These are phyloP conservation scores for Amanita molliuscula DNA, from an alignment of 768 basidiomycete species.

Conservation along the genomic window DNA sequence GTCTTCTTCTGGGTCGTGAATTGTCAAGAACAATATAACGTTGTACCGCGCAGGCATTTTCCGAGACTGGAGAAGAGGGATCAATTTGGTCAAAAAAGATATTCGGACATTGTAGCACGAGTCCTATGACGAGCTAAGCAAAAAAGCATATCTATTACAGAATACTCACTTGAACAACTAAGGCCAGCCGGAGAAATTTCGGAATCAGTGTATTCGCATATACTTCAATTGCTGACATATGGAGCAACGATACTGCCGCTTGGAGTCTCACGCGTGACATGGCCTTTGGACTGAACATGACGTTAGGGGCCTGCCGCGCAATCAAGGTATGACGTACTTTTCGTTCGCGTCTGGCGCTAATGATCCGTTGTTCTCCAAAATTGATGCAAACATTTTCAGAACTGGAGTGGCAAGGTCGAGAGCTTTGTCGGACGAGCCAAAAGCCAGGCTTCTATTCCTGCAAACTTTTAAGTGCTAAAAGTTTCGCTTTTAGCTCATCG, in stretches of 20 bases:
- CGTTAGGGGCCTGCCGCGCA: background rate
- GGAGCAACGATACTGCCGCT: conserved; percentile 72
- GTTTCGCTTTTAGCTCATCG: conserved; percentile 52
- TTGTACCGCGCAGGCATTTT: conserved; percentile 70
- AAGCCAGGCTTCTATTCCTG: conserved; percentile 69
- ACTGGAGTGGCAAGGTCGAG: conserved; percentile 65
- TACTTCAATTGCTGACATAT: conserved; percentile 49
- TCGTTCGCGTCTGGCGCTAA: conserved; percentile 35
- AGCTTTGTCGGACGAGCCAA: conserved; percentile 46
- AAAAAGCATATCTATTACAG: background rate
- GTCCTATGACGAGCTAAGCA: conserved; percentile 43
- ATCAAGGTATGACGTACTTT: conserved; percentile 25
- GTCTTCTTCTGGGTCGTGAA: conserved; percentile 86
- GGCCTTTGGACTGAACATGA: conserved; percentile 37
- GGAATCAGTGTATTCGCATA: conserved; percentile 49
- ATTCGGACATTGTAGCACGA: conserved; percentile 80
- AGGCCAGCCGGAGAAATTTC: conserved; percentile 59
- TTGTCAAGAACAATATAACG: conserved; percentile 77
- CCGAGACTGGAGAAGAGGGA: conserved; percentile 47
- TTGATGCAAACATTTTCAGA: conserved; percentile 59
- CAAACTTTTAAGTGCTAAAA: conserved; percentile 77
- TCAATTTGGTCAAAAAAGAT: conserved; percentile 66
- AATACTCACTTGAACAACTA: conserved; percentile 61
- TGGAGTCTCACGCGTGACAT: conserved; percentile 76
- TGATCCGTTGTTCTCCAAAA: conserved; percentile 64